Conservation (phyloP, 176 grass and related monocot genomes). For the Carex cristatella region DNA sequence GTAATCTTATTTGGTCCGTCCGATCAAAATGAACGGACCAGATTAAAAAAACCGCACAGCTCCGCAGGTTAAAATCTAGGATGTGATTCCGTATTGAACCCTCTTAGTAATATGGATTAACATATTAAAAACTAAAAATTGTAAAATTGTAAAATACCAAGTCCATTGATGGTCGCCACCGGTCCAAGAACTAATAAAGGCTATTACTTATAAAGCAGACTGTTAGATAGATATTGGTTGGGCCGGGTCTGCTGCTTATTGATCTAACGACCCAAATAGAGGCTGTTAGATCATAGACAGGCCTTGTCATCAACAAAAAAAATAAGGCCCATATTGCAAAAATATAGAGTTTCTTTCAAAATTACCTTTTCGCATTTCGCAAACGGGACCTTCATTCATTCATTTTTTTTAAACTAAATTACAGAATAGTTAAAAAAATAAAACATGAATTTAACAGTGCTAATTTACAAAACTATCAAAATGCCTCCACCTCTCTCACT, state of each 20-base stretch:
- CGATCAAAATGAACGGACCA: too few relatives aligned
- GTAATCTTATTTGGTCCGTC: too few relatives aligned
- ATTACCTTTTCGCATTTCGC: not conserved
- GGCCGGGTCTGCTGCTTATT: not conserved
- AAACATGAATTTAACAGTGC: not conserved
- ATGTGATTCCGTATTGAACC: too few relatives aligned
- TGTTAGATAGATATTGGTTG: not conserved
- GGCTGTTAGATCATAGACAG: not conserved
- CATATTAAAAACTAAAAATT: not conserved
- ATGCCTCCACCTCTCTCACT: too few relatives aligned
- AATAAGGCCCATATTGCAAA: not conserved
- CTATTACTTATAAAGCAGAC: not conserved
- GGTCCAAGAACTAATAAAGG: not conserved
- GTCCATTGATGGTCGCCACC: not conserved
- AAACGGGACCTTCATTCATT: too few relatives aligned
- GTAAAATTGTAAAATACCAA: not conserved
- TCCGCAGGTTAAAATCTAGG: too few relatives aligned
- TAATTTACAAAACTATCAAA: not conserved
- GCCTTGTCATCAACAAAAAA: not conserved
- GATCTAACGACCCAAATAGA: not conserved
- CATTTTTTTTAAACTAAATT: not conserved
- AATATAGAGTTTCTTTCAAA: not conserved
- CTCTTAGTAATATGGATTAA: not conserved
- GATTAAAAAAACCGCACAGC: too few relatives aligned
- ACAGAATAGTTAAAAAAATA: not conserved